A percentile compares a stretch with the other conserved stretches of the same genome.
Evolutionary conservation across 1,284 basidiomycete species (phyloP).

Genomic region (Ustanciosporium gigantosporum): DNA sequence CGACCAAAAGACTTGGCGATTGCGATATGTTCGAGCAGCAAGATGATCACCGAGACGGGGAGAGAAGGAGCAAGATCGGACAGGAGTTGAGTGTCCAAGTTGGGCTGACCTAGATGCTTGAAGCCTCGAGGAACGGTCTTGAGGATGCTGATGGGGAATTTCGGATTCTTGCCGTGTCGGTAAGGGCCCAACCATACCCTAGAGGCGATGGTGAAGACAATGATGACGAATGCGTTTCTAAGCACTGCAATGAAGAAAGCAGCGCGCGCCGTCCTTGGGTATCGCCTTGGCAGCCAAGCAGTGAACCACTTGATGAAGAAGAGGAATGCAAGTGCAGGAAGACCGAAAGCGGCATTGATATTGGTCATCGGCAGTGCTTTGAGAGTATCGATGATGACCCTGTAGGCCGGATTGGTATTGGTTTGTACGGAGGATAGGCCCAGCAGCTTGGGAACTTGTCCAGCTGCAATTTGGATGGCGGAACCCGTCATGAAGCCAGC

Average conservation of each 20-base stretch:
- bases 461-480: slow-evolving; percentile 57
- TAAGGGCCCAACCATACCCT: slow-evolving; percentile 48
- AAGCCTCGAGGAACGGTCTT: slow-evolving; percentile 68
- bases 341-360: slow-evolving; percentile 86
- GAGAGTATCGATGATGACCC: slow-evolving; percentile 87
- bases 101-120: slow-evolving; percentile 72
- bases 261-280: slow-evolving; percentile 75
- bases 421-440: slow-evolving; percentile 46
- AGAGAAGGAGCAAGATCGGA: slow-evolving; percentile 75
- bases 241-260: slow-evolving; percentile 57
- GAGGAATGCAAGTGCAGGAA: slow-evolving; percentile 74
- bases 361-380: slow-evolving; percentile 75
- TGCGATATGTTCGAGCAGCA: slow-evolving; percentile 94
- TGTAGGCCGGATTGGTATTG: slow-evolving; percentile 69
- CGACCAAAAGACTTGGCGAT: slow-evolving; percentile 92
- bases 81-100: slow-evolving; percentile 71
- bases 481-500: slow-evolving; percentile 74
- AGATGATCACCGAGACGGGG: slow-evolving; percentile 89
- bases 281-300: slow-evolving; percentile 68
- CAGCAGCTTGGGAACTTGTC: slow-evolving; percentile 58
- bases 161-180: slow-evolving; percentile 67
- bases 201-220: slow-evolving; percentile 66
- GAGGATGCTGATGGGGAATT: slow-evolving; percentile 84
- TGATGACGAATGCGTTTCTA: slow-evolving; percentile 59
- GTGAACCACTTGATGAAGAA: slow-evolving; percentile 76